These are phyloP conservation scores for Cladosporium sphaerospermum DNA, from an alignment of 2,329 filamentous ascomycete genomes.

Conservation along the genomic window DNA sequence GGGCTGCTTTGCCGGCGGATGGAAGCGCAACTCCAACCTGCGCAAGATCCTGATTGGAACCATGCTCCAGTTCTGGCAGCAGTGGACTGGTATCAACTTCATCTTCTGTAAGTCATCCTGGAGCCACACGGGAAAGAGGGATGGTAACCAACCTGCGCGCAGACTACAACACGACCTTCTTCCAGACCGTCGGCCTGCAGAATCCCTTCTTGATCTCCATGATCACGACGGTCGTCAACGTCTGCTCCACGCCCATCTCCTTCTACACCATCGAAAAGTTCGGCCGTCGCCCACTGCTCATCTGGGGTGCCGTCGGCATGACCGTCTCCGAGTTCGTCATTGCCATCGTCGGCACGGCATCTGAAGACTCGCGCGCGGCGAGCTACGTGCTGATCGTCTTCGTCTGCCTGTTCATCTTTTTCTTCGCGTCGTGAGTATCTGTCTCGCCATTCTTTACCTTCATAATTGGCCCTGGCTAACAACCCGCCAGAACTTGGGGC, in stretches of 20 bases:
- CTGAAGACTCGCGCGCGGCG: constrained; percentile 44
- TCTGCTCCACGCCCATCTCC: constrained; percentile 75
- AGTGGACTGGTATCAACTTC: constrained; percentile 84
- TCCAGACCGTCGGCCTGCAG: constrained; percentile 66
- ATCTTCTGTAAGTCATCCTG: constrained; percentile 49
- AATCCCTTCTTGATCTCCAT: constrained; percentile 80
- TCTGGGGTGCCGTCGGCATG: constrained; percentile 76
- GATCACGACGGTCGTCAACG: constrained; percentile 84
- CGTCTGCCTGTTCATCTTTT: constrained; percentile 89
- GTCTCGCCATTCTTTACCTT: background rate
- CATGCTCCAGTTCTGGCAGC: constrained; percentile 44
- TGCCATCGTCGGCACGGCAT: constrained; percentile 54
- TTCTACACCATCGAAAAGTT: constrained; percentile 82
- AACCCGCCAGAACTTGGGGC: constrained; percentile 37
- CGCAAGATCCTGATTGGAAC: constrained; percentile 43
- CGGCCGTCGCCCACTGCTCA: constrained; percentile 72
- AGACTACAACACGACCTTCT: constrained; percentile 67
- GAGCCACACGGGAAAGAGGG: background rate
- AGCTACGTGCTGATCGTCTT: constrained; percentile 62
- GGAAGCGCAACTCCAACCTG: constrained; percentile 47
- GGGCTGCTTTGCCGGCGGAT: constrained; percentile 53
- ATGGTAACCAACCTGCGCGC: background rate
- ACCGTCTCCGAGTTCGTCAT: constrained; percentile 80
- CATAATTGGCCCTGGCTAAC: background rate
- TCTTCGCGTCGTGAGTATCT: constrained; percentile 58